These are phyloP conservation scores for Phlebiopsis flavidoalba DNA, from an alignment of 768 basidiomycete genomes.

Conservation along the genomic window DNA sequence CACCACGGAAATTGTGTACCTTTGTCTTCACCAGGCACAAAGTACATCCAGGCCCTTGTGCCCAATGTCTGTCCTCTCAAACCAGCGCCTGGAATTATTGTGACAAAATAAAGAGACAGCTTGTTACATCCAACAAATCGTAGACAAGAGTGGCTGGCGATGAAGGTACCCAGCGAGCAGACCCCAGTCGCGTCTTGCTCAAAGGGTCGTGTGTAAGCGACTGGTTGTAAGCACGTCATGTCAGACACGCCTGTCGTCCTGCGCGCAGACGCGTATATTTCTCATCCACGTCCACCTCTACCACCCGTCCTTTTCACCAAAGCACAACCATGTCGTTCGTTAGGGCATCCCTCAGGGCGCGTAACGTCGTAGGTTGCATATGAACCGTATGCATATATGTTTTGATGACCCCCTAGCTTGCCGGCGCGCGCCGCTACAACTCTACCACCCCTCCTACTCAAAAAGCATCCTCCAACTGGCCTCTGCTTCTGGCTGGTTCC, in stretches of 20 bases:
- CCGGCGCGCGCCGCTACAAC: conserved; percentile 36
- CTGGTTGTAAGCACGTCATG: background rate
- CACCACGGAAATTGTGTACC: background rate
- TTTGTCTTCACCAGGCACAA: background rate
- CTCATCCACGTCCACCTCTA: background rate
- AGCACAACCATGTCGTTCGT: conserved; percentile 12
- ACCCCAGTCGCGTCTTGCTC: background rate
- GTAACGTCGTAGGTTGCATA: conserved; percentile 1
- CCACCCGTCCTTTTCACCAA: background rate
- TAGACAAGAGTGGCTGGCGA: too few relatives aligned
- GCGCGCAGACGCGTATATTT: background rate
- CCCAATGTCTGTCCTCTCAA: background rate
- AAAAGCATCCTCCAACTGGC: conserved; percentile 41
- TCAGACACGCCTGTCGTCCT: background rate
- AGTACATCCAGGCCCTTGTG: background rate
- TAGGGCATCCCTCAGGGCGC: conserved; percentile 9
- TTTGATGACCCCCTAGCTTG: conserved; percentile 6
- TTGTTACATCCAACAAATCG: too few relatives aligned
- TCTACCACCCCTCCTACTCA: conserved; percentile 39
- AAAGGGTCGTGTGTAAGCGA: background rate
- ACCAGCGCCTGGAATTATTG: background rate
- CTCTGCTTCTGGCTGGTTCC: conserved; percentile 42
- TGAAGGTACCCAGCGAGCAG: too few relatives aligned
- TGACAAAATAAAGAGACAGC: background rate
- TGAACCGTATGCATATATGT: background rate